Evolutionary conservation across 768 basidiomycete genomes (phyloP).

Genomic region (Lenzites betulinus): DNA sequence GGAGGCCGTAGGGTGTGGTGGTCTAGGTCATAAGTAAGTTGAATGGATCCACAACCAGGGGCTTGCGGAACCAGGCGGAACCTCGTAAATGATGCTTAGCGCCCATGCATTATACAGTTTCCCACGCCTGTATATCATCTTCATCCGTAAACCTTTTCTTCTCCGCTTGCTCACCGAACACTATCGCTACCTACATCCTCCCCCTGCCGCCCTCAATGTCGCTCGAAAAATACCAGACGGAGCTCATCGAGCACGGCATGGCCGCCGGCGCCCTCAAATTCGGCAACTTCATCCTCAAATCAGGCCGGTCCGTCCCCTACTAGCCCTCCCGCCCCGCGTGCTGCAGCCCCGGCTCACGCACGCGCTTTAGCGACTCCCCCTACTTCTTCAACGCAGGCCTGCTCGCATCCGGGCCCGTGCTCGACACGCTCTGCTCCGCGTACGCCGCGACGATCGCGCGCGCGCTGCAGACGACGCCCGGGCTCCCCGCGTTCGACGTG

Average conservation of each 20-base stretch:
- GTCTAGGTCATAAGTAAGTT: too few species aligned
- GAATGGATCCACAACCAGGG: too few species aligned
- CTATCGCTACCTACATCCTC: neutral
- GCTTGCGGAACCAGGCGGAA: too few species aligned
- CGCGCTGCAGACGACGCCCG: conserved; percentile 42
- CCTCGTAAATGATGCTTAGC: too few species aligned
- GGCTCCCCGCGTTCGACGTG: conserved; percentile 63
- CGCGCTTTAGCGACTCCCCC: conserved; percentile 69
- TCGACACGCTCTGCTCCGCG: conserved; percentile 73
- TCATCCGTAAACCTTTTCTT: neutral
- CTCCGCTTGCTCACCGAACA: neutral
- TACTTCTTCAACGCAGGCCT: conserved; percentile 98
- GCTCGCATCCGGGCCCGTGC: conserved; percentile 80
- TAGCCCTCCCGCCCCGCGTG: conserved; percentile 2
- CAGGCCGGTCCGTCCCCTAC: conserved; percentile 70
- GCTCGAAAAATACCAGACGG: conserved; percentile 55
- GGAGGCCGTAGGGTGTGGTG: too few species aligned
- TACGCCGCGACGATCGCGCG: conserved; percentile 80
- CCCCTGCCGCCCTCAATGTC: conserved; percentile 16
- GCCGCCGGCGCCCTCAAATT: conserved; percentile 79
- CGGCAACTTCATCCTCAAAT: conserved; percentile 92
- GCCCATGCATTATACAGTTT: too few species aligned
- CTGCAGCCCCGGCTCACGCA: conserved; percentile 3
- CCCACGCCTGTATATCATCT: neutral
- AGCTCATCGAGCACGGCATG: conserved; percentile 71